These are phyloP conservation scores for Schizosaccharomyces lindneri DNA, from an alignment of 805 yeast species.

Conservation along the genomic window DNA sequence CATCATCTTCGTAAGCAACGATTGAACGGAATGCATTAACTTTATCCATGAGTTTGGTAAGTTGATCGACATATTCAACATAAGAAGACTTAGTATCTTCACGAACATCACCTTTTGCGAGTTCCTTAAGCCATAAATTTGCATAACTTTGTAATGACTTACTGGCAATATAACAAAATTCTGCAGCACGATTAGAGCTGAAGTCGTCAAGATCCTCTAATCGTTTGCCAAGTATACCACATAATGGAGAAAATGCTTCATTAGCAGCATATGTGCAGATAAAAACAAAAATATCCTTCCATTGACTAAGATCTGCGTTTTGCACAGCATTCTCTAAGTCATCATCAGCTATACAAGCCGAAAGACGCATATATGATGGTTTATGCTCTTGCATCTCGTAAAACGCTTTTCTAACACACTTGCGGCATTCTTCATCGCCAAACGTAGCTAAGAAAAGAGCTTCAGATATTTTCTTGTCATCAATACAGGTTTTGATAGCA, in stretches of 20 bases:
- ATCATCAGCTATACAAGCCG: slow-evolving; percentile 31
- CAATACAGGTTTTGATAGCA: slow-evolving; percentile 46
- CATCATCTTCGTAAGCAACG: slow-evolving; percentile 9
- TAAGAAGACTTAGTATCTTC: slow-evolving; percentile 30
- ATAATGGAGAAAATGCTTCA: slow-evolving; percentile 25
- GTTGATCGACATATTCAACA: slow-evolving; percentile 62
- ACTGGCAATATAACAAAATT: slow-evolving; percentile 57
- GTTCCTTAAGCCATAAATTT: slow-evolving; percentile 60
- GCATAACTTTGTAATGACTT: slow-evolving; percentile 58
- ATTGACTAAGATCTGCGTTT: slow-evolving; percentile 50
- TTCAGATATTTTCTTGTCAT: slow-evolving; percentile 39
- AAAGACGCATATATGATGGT: slow-evolving; percentile 44
- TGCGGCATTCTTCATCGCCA: slow-evolving; percentile 32
- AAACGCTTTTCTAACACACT: slow-evolving; percentile 36
- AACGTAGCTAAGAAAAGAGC: slow-evolving; percentile 56
- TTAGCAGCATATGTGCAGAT: slow-evolving; percentile 30
- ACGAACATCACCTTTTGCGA: slow-evolving; percentile 17
- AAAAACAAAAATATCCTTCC: slow-evolving; percentile 63
- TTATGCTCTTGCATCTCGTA: slow-evolving; percentile 36
- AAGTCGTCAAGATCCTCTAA: slow-evolving; percentile 19
- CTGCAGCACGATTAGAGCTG: slow-evolving; percentile 20
- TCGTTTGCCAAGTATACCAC: slow-evolving; percentile 56
- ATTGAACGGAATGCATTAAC: slow-evolving; percentile 46
- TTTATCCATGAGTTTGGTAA: slow-evolving; percentile 64
- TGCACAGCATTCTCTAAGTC: slow-evolving; percentile 43